Evolutionary conservation across 768 basidiomycete genomes (phyloP).

Genomic region (Chalciporus chontae): DNA sequence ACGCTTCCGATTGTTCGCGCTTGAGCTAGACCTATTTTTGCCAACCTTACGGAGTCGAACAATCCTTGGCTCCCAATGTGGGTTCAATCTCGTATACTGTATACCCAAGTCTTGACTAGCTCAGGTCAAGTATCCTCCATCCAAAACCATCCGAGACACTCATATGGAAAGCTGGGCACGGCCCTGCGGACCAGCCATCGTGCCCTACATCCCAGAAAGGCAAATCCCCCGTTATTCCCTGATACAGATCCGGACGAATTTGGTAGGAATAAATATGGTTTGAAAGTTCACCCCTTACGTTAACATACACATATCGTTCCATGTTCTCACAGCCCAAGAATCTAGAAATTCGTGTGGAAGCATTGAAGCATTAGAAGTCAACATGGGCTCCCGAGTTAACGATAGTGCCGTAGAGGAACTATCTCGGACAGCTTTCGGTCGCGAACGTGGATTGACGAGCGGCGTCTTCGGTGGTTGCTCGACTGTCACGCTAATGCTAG

Average conservation of each 20-base stretch:
- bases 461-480: background rate
- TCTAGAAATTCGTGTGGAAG: background rate
- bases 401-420: background rate
- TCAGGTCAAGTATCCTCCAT: background rate
- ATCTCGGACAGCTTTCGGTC: background rate
- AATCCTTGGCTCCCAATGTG: background rate
- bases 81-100: background rate
- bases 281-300: constrained; percentile 14
- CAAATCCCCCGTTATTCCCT: background rate
- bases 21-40: background rate
- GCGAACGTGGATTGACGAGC: background rate
- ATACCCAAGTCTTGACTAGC: background rate
- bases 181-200: no score
- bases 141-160: background rate
- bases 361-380: background rate
- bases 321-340: constrained; percentile 2
- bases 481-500: background rate
- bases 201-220: background rate
- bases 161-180: background rate
- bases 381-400: background rate
- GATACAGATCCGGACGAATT: background rate
- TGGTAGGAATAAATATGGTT: background rate
- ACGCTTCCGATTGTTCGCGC: background rate
- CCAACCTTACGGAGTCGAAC: background rate
- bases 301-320: constrained; percentile 1